Percentiles rank a stretch among this genome's conserved stretches.
phyloP scores from a whole-genome alignment of 345 rosid genomes.

The Populus tremula region DNA sequence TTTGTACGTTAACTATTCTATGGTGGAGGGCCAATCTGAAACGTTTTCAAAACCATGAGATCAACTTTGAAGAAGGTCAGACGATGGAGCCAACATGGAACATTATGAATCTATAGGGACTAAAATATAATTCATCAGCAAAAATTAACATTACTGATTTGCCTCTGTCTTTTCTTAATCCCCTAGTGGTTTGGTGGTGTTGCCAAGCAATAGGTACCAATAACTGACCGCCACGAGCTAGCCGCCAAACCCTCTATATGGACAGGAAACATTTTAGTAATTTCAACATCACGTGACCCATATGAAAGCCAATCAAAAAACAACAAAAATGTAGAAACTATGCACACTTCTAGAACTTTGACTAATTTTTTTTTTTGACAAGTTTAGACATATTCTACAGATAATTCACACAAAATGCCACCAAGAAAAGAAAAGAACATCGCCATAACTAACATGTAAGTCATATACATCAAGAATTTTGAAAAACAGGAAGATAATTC shows the following conservation, averaged over 20 bases:
- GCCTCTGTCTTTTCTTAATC: neutral
- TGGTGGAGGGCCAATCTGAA: neutral
- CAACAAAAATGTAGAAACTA: neutral
- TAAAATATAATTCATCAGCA: neutral
- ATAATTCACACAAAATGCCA: conserved; percentile 4
- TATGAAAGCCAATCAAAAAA: neutral
- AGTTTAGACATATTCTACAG: neutral
- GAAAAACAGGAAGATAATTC: too few species aligned
- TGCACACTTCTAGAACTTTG: neutral
- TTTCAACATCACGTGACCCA: neutral
- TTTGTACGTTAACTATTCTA: neutral
- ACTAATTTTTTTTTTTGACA: neutral
- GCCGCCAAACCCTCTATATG: neutral
- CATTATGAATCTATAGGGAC: neutral
- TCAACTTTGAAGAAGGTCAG: too few species aligned
- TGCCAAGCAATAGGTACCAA: neutral
- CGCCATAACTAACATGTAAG: neutral
- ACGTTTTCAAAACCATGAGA: too few species aligned
- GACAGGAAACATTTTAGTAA: neutral
- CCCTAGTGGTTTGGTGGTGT: neutral
- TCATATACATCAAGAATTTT: too few species aligned
- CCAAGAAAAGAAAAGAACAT: neutral
- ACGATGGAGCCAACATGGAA: too few species aligned
- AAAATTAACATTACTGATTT: neutral
- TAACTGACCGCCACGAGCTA: neutral